Percentiles rank a stretch among this genome's conserved stretches.
These are phyloP conservation scores for Cardamine chenopodiifolia DNA, from an alignment of 345 rosid species.

Conservation along the genomic window DNA sequence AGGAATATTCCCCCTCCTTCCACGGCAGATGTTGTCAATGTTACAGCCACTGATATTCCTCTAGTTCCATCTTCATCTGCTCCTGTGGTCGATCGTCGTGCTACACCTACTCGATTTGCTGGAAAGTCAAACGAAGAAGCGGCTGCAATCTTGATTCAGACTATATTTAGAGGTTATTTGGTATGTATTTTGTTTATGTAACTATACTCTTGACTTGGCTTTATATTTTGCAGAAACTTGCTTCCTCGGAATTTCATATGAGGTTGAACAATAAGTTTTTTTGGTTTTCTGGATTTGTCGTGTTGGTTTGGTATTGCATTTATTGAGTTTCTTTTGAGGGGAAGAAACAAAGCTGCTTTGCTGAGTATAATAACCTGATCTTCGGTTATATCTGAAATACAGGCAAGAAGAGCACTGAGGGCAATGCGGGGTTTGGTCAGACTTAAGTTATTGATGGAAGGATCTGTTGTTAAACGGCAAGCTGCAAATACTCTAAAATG, in stretches of 20 bases:
- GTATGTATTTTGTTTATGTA: slow-evolving; percentile 41
- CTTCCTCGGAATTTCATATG: neutral
- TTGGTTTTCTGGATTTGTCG: neutral
- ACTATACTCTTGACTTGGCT: neutral
- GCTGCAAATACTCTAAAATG: slow-evolving; percentile 71
- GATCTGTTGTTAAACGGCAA: slow-evolving; percentile 81
- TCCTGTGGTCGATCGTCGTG: slow-evolving; percentile 47
- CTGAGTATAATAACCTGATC: neutral
- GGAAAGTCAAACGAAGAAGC: slow-evolving; percentile 77
- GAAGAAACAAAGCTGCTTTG: neutral
- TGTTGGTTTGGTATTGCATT: neutral
- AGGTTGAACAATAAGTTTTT: neutral
- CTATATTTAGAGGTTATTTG: slow-evolving; percentile 82
- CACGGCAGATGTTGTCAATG: slow-evolving; percentile 34
- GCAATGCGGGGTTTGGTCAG: slow-evolving; percentile 87
- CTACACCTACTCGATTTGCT: slow-evolving; percentile 44
- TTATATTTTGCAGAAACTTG: neutral
- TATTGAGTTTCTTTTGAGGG: neutral
- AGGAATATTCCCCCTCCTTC: slow-evolving; percentile 42
- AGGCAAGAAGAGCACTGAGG: slow-evolving; percentile 85
- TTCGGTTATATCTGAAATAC: slow-evolving; percentile 25
- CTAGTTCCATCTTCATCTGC: slow-evolving; percentile 44
- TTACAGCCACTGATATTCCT: slow-evolving; percentile 44
- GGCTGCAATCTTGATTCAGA: slow-evolving; percentile 90
- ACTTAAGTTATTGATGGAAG: slow-evolving; percentile 82